Evolutionary conservation across 441 rosid genomes (phyloP), one percentile per base, ranked within the genome.

Genomic region (Erodium moschatum): DNA sequence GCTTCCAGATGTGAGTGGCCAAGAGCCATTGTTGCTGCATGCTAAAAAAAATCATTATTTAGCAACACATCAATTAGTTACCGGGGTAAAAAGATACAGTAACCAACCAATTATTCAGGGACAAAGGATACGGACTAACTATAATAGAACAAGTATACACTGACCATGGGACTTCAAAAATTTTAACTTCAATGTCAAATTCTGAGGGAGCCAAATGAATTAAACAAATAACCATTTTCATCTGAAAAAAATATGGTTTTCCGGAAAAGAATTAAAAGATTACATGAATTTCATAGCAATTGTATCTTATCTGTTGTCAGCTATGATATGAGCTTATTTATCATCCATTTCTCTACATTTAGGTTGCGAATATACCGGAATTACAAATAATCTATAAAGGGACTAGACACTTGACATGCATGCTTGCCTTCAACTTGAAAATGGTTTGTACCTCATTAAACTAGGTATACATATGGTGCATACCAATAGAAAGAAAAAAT

Each of bases 1-100:
- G 96, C 90, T 82, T 96, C 99, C 79, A 95, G 84, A 82, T 90
- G 99, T 29, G 99, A 92, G 81, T 87, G 96, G 66, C 99, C 99
- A 12, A 96, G 99, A 70, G 97, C 98, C 96, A 90, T 87, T 72
- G 98, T 90, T 63, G 98, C 97, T 71, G 96, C 96, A 82, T 90
- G 92, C 99, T 96, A 74, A 58, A 19, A 58, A 80, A 44, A 33
- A 44, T 21, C 38, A 74, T 27, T 78, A 73, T 66, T 72, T 46
- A 58, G 65, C 35, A 71, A 72, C 50, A 79, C 24, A 33, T 33
- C 38, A 1, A 67, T 65, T 61, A 61, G 35, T 61, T 60, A 6
- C n/a, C 21, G n/a, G 62, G 62, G 27, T 10, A 62, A 62, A 62
- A 62, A 27, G 3, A 12, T 7, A 18, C 18, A 54, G 16, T 20